Percentiles rank a stretch among this genome's conserved stretches.
Evolutionary conservation across 441 rosid genomes (phyloP).

Genomic region (Capsella rubella): DNA sequence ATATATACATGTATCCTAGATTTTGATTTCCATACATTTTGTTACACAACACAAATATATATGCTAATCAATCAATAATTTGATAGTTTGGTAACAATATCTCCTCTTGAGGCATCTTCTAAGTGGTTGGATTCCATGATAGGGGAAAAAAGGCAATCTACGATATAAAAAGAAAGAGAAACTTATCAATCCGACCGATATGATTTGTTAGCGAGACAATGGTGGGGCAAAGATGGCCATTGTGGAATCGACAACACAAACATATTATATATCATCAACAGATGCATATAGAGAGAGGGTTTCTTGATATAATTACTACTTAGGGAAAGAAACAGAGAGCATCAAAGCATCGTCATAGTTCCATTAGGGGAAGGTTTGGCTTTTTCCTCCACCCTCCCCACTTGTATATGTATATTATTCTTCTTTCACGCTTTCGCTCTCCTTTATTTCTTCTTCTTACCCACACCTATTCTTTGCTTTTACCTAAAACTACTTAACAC

Average conservation of each 20-base stretch:
- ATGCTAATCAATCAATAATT: neutral
- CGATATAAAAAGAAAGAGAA: neutral
- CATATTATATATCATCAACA: neutral
- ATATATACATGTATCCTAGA: neutral
- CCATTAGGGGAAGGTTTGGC: conserved; percentile 46
- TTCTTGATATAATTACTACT: conserved; percentile 26
- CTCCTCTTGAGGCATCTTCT: neutral
- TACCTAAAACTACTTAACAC: conserved; percentile 4
- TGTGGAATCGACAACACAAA: neutral
- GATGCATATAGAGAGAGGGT: neutral
- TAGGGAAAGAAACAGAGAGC: conserved; percentile 47
- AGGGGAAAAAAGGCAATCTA: neutral
- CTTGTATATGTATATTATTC: conserved; percentile 28
- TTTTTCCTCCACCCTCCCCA: conserved; percentile 33
- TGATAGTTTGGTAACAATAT: neutral
- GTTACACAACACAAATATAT: neutral
- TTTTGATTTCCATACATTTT: neutral
- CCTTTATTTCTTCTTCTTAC: conserved; percentile 21
- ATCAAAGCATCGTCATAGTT: conserved; percentile 45
- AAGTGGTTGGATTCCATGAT: conserved; percentile 19
- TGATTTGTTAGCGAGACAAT: conserved; percentile 16
- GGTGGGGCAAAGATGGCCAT: conserved; percentile 32
- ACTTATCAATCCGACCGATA: conserved; percentile 7
- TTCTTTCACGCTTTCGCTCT: conserved; percentile 36
- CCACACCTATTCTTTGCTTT: conserved; percentile 32